These are phyloP conservation scores for Linum usitatissimum DNA, from an alignment of 345 rosid genomes.

Conservation along the genomic window DNA sequence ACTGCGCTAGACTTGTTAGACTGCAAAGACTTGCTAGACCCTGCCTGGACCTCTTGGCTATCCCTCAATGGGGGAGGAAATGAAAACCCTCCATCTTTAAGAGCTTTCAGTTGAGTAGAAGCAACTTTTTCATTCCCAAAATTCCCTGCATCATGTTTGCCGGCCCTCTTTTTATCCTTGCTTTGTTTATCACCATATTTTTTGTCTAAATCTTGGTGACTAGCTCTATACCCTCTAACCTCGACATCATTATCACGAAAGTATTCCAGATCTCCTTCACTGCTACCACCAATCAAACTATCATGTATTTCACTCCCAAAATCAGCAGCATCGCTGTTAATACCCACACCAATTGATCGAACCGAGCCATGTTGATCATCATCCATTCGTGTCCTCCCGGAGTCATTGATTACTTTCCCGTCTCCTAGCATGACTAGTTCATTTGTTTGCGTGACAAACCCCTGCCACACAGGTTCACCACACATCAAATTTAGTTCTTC, in stretches of 20 bases:
- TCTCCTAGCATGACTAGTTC: constrained; percentile 53
- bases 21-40: constrained; percentile 61
- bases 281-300: constrained; percentile 83
- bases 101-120: constrained; percentile 35
- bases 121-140: constrained; percentile 44
- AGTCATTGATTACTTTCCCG: constrained; percentile 39
- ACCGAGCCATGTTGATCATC: constrained; percentile 91
- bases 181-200: constrained; percentile 37
- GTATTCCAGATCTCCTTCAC: constrained; percentile 86
- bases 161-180: constrained; percentile 36
- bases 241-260: constrained; percentile 51
- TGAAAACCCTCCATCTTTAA: constrained; percentile 59
- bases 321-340: constrained; percentile 90
- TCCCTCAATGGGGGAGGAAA: constrained; percentile 63
- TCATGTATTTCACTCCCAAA: constrained; percentile 83
- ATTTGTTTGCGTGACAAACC: constrained; percentile 80
- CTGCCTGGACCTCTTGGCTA: constrained; percentile 39
- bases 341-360: constrained; percentile 95
- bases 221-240: constrained; percentile 40
- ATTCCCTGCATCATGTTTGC: constrained; percentile 33
- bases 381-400: constrained; percentile 39
- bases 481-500: constrained; percentile 69
- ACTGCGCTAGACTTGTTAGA: constrained; percentile 40
- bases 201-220: constrained; percentile 40
- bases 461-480: constrained; percentile 91